phyloP scores from a whole-genome alignment of 2,329 filamentous ascomycete species.

The Ceratocystis alfenasii region DNA sequence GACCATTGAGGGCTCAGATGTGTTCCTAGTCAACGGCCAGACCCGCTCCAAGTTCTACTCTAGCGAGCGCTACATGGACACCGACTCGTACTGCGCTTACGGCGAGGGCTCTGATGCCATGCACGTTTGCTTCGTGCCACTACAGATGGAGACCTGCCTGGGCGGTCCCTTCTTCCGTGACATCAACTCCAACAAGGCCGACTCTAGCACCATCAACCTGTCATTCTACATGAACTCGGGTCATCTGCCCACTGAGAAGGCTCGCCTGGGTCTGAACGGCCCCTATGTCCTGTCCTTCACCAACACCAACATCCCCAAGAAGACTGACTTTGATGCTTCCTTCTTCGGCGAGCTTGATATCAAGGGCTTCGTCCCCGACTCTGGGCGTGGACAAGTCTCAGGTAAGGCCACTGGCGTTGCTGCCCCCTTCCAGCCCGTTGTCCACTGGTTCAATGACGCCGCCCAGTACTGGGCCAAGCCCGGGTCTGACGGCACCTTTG shows the following conservation, averaged over 20 bases:
- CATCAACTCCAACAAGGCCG: conserved; percentile 54
- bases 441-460: conserved; percentile 53
- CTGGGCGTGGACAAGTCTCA: conserved; percentile 45
- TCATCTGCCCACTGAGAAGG: conserved; percentile 51
- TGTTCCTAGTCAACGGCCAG: conserved; percentile 48
- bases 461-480: conserved; percentile 56
- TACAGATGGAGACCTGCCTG: conserved; percentile 46
- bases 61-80: conserved; percentile 57
- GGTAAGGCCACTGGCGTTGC: conserved; percentile 49
- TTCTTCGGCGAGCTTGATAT: conserved; percentile 50
- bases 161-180: conserved; percentile 57
- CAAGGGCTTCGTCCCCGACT: conserved; percentile 44
- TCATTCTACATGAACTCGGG: conserved; percentile 60
- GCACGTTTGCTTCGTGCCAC: conserved; percentile 50
- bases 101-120: conserved; percentile 35
- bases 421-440: conserved; percentile 41
- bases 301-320: conserved; percentile 42
- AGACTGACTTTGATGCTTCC: conserved; percentile 39
- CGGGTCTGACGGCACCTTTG: conserved; percentile 44
- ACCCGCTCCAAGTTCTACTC: conserved; percentile 61
- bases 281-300: conserved; percentile 53
- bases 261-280: conserved; percentile 51
- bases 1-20: conserved; percentile 46
- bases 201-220: conserved; percentile 40
- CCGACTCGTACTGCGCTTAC: conserved; percentile 50